Evolutionary conservation across 2,329 filamentous ascomycete species (phyloP).

Genomic region (Coccinonectria pachysandricola): DNA sequence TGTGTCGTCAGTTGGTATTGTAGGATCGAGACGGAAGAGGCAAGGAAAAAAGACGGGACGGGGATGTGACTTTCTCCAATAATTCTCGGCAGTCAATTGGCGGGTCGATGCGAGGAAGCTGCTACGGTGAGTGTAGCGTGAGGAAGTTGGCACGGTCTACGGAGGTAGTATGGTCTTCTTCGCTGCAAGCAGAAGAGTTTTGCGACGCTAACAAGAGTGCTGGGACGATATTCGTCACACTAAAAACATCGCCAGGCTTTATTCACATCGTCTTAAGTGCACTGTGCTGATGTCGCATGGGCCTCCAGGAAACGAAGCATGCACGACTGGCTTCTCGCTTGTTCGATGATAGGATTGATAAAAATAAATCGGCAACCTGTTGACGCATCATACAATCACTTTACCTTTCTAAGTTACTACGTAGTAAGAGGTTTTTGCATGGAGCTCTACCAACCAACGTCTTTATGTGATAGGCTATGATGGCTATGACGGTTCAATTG

Average conservation of each 20-base stretch:
- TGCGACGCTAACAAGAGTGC: no score
- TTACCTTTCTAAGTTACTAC: no score
- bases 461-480: no score
- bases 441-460: no score
- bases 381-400: no score
- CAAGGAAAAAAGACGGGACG: slow-evolving; percentile 18
- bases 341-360: no score
- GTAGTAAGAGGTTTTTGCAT: no score
- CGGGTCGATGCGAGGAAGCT: slow-evolving; percentile 5
- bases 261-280: neutral
- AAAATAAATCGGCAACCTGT: no score
- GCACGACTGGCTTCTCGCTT: no score
- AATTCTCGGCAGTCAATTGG: slow-evolving; percentile 18
- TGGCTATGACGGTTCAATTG: no score
- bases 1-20: slow-evolving; percentile 20
- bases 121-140: neutral
- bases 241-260: neutral
- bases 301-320: no score
- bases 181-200: no score
- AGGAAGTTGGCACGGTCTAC: neutral
- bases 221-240: neutral
- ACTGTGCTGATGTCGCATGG: neutral
- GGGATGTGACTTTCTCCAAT: slow-evolving; percentile 15
- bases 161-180: neutral
- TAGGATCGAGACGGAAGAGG: slow-evolving; percentile 3